Base-by-base conservation (phyloP, 2,329 filamentous ascomycete species). In the Fusarium sp. region DNA sequence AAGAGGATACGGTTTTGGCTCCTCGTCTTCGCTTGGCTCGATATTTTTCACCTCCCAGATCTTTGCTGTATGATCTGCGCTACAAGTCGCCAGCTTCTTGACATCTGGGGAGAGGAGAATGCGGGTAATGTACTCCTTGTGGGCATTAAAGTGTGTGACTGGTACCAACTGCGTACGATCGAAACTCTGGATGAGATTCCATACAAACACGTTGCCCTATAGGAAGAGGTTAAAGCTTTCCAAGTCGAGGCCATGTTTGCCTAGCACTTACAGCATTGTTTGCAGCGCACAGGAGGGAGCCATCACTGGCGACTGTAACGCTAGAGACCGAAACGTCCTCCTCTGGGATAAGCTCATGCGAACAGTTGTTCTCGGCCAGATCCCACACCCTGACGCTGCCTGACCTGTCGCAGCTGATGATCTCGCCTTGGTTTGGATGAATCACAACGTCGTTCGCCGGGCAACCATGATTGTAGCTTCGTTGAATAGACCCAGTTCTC, bases 381-480 rank as follows among this genome's bases (percentile, higher is more conserved):
- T 99, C 95, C 95, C 95, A 99, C 62, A 99, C 91, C 36, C 94
- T 84, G 57, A 99, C 92, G 74, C 93, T 96, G 43, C 95, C 95
- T 43, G 90, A 89, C 31, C 94, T 88, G 75, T 99, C 95, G 74
- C 94, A 97, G 75, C 92, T 96, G 72, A 99, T 97, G 60, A 99
- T 89, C 79, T 99, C 95, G 57, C 94, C 95, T 79, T 99, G 95
- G 73, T 99, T 99, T 0, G 95, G 95, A 75, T 99, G 95, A 53
- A 99, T 99, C n/a, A 98, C 95, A 9, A 99, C 95, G 76, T 99
- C 95, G 72, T 97, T 99, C 48, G 94, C 95, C 0, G 95, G 88
- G 31, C 88, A 89, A 49, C 90, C 91, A 74, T 99, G 95, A 67
- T 86, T 89, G 75, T 99, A 99, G 77, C 94, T 97, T 50, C 95